phyloP scores from a whole-genome alignment of 148 eudicot species.

The Dysphania ambrosioides region DNA sequence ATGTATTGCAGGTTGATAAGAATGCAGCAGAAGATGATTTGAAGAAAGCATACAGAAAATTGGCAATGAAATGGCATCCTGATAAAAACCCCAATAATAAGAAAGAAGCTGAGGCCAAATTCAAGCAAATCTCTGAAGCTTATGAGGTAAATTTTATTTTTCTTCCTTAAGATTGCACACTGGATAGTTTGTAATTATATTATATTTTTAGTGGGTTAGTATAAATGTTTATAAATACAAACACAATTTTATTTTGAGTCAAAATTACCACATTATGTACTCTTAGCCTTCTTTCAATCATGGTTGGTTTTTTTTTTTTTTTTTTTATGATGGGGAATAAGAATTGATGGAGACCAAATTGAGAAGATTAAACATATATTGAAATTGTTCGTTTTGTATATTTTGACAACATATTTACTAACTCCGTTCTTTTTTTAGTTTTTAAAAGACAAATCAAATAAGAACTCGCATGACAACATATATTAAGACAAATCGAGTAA shows the following conservation, averaged over 20 bases:
- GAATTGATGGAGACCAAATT: background rate
- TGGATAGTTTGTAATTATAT: background rate
- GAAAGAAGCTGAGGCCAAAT: conserved; percentile 72
- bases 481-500: background rate
- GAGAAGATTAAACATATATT: no score
- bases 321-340: no score
- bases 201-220: no score
- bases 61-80: conserved; percentile 93
- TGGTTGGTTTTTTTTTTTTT: no score
- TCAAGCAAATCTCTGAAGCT: conserved; percentile 79
- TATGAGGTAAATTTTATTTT: conserved; percentile 46
- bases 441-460: background rate
- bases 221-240: no score
- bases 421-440: background rate
- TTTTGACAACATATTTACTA: no score
- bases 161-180: background rate
- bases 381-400: background rate
- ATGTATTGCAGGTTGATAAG: conserved; percentile 44
- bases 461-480: background rate
- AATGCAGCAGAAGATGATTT: conserved; percentile 75
- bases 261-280: no score
- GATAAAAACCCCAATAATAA: conserved; percentile 73
- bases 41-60: conserved; percentile 67
- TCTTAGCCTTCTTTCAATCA: no score
- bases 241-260: no score